Evolutionary conservation across 495 filamentous ascomycete species (phyloP).

Genomic region (Aspergillus heteromorphus): DNA sequence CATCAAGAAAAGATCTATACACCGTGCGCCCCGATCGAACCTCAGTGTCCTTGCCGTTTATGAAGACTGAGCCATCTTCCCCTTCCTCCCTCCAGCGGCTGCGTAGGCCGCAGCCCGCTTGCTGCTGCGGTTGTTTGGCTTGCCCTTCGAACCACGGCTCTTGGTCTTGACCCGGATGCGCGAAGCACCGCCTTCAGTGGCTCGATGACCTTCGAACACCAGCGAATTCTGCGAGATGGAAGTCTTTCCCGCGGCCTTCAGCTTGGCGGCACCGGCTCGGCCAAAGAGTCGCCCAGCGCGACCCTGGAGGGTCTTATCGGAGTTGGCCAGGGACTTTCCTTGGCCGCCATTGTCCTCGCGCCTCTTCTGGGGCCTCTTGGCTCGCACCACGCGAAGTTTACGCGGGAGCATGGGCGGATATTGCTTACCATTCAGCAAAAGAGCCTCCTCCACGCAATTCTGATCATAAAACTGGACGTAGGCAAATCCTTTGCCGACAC

Average conservation of each 20-base stretch:
- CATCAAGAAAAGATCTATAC: neutral
- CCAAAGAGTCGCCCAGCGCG: slow-evolving; percentile 81
- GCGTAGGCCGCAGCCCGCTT: slow-evolving; percentile 65
- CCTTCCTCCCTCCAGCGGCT: slow-evolving; percentile 47
- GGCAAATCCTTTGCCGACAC: slow-evolving; percentile 94
- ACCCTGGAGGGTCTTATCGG: slow-evolving; percentile 67
- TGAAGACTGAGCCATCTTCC: slow-evolving; percentile 7
- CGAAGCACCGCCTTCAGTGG: slow-evolving; percentile 61
- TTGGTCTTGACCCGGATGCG: slow-evolving; percentile 54
- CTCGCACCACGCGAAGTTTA: slow-evolving; percentile 77
- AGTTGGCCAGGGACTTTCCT: slow-evolving; percentile 52
- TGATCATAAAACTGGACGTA: slow-evolving; percentile 94
- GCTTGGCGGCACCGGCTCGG: slow-evolving; percentile 63
- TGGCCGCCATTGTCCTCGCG: slow-evolving; percentile 38
- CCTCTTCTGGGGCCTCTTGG: slow-evolving; percentile 72
- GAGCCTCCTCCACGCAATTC: slow-evolving; percentile 81
- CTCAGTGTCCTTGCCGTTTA: neutral
- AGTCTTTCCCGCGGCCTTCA: slow-evolving; percentile 42
- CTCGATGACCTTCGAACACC: slow-evolving; percentile 88
- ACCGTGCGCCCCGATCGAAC: neutral
- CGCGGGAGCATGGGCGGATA: slow-evolving; percentile 90
- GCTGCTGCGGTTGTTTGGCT: slow-evolving; percentile 44
- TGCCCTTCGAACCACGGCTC: slow-evolving; percentile 53
- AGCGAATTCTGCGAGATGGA: slow-evolving; percentile 49
- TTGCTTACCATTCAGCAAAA: slow-evolving; percentile 81